These are phyloP conservation scores for Collybiopsis confluens DNA, from an alignment of 768 basidiomycete species.

Conservation along the genomic window DNA sequence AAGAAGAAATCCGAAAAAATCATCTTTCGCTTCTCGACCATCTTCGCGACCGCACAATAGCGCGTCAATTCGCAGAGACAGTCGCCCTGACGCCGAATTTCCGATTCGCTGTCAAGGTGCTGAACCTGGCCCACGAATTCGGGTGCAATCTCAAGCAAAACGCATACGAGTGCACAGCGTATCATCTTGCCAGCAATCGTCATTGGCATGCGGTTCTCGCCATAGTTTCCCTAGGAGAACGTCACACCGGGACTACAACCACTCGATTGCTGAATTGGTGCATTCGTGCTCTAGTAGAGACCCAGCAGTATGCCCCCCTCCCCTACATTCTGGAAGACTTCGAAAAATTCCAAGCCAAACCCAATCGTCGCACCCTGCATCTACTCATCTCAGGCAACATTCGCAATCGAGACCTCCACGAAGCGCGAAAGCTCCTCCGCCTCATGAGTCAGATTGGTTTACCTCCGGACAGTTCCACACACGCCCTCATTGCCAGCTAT, in stretches of 20 bases:
- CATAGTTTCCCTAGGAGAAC: constrained; percentile 44
- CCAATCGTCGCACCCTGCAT: constrained; percentile 64
- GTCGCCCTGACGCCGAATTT: constrained; percentile 24
- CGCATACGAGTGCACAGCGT: constrained; percentile 54
- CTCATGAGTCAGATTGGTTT: constrained; percentile 56
- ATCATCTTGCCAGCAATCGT: constrained; percentile 40
- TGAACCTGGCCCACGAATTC: constrained; percentile 43
- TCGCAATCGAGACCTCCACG: constrained; percentile 59
- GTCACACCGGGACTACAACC: constrained; percentile 46
- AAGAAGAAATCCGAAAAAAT: not conserved
- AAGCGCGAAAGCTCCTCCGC: constrained; percentile 49
- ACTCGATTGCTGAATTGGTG: constrained; percentile 68
- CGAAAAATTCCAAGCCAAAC: constrained; percentile 35
- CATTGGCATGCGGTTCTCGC: constrained; percentile 49
- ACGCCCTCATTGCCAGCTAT: constrained; percentile 51
- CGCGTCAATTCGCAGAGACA: constrained; percentile 25
- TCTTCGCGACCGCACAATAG: constrained; percentile 28
- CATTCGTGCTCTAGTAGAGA: constrained; percentile 55
- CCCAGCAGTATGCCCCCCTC: constrained; percentile 42
- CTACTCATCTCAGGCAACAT: constrained; percentile 63
- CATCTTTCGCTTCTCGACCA: not conserved
- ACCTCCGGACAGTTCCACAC: constrained; percentile 51
- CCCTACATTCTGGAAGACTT: constrained; percentile 48
- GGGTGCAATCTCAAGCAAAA: constrained; percentile 48
- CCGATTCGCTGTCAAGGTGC: constrained; percentile 36